Evolutionary conservation across 805 yeast species (phyloP), one percentile per base, ranked within the genome.

Genomic region (Lipomyces spencermartinsiae): DNA sequence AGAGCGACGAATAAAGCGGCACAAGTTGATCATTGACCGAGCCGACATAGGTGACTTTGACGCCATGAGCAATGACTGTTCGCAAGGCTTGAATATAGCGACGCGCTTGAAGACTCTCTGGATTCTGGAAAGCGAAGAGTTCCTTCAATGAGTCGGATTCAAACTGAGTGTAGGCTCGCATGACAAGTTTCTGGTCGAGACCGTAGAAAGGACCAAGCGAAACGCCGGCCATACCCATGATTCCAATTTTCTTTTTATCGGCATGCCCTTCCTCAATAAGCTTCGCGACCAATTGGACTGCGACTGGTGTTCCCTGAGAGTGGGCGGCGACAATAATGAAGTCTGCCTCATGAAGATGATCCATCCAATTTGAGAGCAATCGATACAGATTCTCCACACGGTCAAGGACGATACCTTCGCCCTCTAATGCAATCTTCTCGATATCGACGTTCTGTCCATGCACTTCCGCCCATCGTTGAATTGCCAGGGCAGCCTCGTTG

Each of bases 131-230:
- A 74, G 93, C 95, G 78, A 94, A 94, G 62, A 94, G 80, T 78
- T 94, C 99, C 73, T 85, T 80, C 79, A 94, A 78, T 0, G 98
- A 91, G 63, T 90, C 97, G 72, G 88, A 90, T 76, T 95, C 99
- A 68, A 94, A 89, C 0, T 97, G 88, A 0, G 97, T 89, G 75
- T 93, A 93, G 0, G 98, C 97, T 71, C 93, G 85, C 78, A 94
- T 89, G 69, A 93, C 85, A 33, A 93, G 80, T 9, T 88, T 87
- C 77, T 92, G 93, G 76, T 95, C 98, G 73, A 87, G 86, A 0
- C 98, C 98, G 72, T 88, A 92, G 76, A 92, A 91, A 1, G 99
- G 99, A 0, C 99, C 99, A 76, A 92, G 87, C 74, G 93, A 92
- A 31, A 93, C 87, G 0, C 98, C 98, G 0, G 98, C 98, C 99